Conservation (phyloP, 2,329 filamentous ascomycete genomes). For the Zasmidium citrigriseum region DNA sequence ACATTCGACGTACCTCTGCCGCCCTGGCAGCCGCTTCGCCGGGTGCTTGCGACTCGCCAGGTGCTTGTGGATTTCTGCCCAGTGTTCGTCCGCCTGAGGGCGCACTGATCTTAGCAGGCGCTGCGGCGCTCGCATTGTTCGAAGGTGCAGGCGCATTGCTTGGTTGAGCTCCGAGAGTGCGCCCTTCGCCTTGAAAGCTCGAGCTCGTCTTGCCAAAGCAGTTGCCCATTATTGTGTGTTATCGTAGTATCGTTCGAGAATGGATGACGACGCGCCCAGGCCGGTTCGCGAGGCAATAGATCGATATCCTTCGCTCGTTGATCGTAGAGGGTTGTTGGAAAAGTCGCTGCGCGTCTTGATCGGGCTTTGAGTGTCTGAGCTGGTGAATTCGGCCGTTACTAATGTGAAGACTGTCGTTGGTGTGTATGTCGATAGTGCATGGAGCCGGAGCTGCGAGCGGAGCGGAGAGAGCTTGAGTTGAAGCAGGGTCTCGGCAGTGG, state of each 20-base stretch:
- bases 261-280: background rate
- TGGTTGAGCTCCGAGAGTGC: slow-evolving; percentile 64
- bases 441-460: background rate
- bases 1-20: slow-evolving; percentile 68
- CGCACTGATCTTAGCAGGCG: slow-evolving; percentile 52
- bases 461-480: too few relatives aligned
- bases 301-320: background rate
- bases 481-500: too few relatives aligned
- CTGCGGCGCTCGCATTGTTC: slow-evolving; percentile 40
- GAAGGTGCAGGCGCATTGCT: slow-evolving; percentile 43
- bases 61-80: slow-evolving; percentile 47
- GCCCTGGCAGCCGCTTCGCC: slow-evolving; percentile 74
- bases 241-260: too few relatives aligned
- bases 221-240: slow-evolving; percentile 68
- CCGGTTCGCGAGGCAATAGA: background rate
- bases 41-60: slow-evolving; percentile 56
- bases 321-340: too few relatives aligned
- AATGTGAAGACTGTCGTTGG: background rate
- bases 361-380: too few relatives aligned
- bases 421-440: background rate
- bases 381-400: too few relatives aligned
- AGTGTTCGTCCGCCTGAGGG: slow-evolving; percentile 58
- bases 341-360: too few relatives aligned
- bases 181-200: slow-evolving; percentile 71
- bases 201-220: slow-evolving; percentile 76